Conservation (phyloP, 805 yeast species). For the Candida pseudofarinosa region DNA sequence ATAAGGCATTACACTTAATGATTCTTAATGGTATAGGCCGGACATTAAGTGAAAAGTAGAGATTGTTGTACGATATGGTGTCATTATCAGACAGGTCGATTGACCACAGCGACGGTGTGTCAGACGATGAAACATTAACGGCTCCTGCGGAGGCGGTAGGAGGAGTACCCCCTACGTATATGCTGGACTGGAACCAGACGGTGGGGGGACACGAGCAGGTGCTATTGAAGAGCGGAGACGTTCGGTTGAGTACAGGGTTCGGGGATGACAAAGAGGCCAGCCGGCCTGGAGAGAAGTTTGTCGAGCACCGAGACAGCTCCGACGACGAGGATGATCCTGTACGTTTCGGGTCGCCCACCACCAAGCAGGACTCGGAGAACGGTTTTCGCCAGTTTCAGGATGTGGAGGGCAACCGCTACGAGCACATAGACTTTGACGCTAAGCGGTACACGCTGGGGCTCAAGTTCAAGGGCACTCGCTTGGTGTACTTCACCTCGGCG, state of each 20-base stretch:
- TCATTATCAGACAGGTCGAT: constrained; percentile 1
- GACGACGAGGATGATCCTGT: constrained; percentile 12
- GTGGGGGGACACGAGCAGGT: constrained; percentile 1
- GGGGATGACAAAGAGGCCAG: constrained; percentile 2
- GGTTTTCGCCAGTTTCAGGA: constrained; percentile 17
- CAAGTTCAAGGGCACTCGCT: constrained; percentile 33
- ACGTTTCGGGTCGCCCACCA: constrained; percentile 6
- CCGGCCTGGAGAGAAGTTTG: constrained; percentile 5
- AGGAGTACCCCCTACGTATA: background rate
- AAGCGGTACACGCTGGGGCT: constrained; percentile 27
- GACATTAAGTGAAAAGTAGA: background rate
- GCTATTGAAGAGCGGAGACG: constrained; percentile 2
- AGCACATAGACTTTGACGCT: constrained; percentile 34
- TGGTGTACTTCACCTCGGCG: constrained; percentile 43
- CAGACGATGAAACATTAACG: constrained; percentile 2
- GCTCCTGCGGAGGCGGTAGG: background rate
- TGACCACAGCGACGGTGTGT: background rate
- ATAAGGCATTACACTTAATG: background rate
- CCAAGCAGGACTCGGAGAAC: constrained; percentile 4
- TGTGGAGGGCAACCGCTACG: constrained; percentile 31
- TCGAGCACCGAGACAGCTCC: constrained; percentile 5
- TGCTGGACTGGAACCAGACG: background rate
- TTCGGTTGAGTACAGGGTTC: background rate
- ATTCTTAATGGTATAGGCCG: background rate
- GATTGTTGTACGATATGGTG: background rate